Base-by-base conservation (phyloP, 805 yeast species). In the Candida palmyrensis region DNA sequence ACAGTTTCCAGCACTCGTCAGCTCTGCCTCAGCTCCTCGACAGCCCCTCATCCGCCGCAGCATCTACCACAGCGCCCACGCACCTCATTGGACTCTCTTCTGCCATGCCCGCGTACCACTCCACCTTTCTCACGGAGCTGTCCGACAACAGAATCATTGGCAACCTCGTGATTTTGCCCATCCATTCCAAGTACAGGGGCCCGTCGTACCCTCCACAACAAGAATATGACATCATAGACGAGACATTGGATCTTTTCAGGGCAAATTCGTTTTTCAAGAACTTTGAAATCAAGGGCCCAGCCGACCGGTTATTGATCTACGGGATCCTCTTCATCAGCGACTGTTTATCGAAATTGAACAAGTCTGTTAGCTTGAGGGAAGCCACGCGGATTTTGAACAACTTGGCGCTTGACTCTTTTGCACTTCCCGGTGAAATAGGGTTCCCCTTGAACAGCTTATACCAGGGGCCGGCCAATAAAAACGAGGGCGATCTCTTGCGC, bases 201-300 rank as follows among this genome's bases (percentile, higher is more conserved):
- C 97, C 98, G 7, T 82, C 96, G 1, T 87, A 80, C 56, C 68
- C 70, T 3, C 90, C 94, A 5, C 68, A 74, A 12, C 75, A 77
- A 37, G 71, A 64, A 27, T 90, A 89, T 55, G 99, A 92, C 61
- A 84, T 92, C 37, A 73, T 85, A 37, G 99, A 92, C 57, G 99
- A 92, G 57, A 73, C 79, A 18, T 63, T 92, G 35, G 97, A 92
- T 59, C 70, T 92, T 35, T 92, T 92, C 62, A 73, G 98, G 45
- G 96, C 97, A 48, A 92, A 92, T 59, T 84, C 96, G 9, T 90
- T 92, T 62, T 92, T 92, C 75, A 83, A 85, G 56, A 92, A 92
- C 68, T 92, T 92, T 57, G 98, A 92, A 63, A 89, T 92, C 65
- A 87, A 87, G 57, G 96, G 96, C 9, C 84, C 95, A 15, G 82